Evolutionary conservation across 1,284 basidiomycete species (phyloP).

Genomic region (Microbotryum lychnidis-dioicae): DNA sequence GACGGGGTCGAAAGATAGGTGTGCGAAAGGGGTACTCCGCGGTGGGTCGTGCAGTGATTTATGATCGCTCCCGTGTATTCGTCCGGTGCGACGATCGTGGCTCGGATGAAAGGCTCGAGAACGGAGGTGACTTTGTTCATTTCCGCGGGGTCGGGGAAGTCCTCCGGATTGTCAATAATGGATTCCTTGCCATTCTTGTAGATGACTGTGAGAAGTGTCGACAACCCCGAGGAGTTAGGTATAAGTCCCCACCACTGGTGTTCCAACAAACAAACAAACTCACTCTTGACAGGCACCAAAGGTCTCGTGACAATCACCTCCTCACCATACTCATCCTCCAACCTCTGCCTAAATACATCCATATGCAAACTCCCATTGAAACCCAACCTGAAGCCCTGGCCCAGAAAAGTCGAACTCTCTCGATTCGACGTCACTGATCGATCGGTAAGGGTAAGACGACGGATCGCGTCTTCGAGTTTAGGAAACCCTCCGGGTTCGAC

Average conservation of each 20-base stretch:
- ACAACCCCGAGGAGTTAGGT: neutral
- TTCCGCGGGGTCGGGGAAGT: conserved; percentile 76
- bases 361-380: conserved; percentile 95
- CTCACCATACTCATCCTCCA: conserved; percentile 87
- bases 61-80: conserved; percentile 54
- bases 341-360: conserved; percentile 90
- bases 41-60: conserved; percentile 61
- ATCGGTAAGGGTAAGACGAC: conserved; percentile 77
- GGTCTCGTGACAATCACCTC: conserved; percentile 59
- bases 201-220: conserved; percentile 50
- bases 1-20: conserved; percentile 50
- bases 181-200: conserved; percentile 58
- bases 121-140: conserved; percentile 58
- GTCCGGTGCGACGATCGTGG: conserved; percentile 30
- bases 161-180: conserved; percentile 78
- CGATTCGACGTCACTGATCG: conserved; percentile 83
- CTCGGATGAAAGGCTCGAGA: conserved; percentile 63
- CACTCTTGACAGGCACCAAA: conserved; percentile 83
- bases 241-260: neutral
- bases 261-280: conserved; percentile 26
- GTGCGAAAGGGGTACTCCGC: conserved; percentile 33
- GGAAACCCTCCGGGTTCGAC: conserved; percentile 83
- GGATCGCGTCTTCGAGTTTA: conserved; percentile 92
- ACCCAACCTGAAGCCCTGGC: conserved; percentile 89
- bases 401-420: conserved; percentile 87